These are phyloP conservation scores for Leavenworthia alabamica DNA, from an alignment of 345 rosid genomes.

Conservation along the genomic window DNA sequence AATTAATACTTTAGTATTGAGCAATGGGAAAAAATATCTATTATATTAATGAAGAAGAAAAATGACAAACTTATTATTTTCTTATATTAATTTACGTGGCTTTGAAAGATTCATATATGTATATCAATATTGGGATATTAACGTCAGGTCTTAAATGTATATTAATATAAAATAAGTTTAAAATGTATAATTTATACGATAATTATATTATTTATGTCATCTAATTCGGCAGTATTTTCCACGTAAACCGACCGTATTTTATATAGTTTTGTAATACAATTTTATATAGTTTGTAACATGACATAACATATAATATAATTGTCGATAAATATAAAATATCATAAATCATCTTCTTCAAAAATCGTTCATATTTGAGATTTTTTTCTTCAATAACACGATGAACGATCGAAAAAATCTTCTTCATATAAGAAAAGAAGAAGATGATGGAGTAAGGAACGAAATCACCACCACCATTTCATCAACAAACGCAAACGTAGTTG, in stretches of 20 bases:
- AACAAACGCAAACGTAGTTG: neutral
- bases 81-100: conserved; percentile 9
- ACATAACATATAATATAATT: neutral
- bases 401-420: conserved; percentile 12
- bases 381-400: conserved; percentile 16
- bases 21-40: no score
- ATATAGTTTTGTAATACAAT: no score
- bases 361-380: neutral
- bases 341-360: neutral
- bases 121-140: conserved; percentile 15
- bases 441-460: neutral
- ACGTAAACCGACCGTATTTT: conserved; percentile 30
- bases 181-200: neutral
- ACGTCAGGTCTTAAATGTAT: conserved; percentile 17
- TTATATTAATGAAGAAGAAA: no score
- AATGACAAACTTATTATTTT: no score
- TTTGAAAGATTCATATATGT: conserved; percentile 16
- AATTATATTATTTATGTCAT: conserved; percentile 20
- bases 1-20: no score
- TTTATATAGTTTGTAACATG: conserved; percentile 14
- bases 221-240: conserved; percentile 18
- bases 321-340: neutral
- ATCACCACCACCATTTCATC: neutral
- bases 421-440: conserved; percentile 7
- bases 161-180: no score